These are phyloP conservation scores for Trypethelium eluteriae DNA, from an alignment of 495 filamentous ascomycete genomes.

Conservation along the genomic window DNA sequence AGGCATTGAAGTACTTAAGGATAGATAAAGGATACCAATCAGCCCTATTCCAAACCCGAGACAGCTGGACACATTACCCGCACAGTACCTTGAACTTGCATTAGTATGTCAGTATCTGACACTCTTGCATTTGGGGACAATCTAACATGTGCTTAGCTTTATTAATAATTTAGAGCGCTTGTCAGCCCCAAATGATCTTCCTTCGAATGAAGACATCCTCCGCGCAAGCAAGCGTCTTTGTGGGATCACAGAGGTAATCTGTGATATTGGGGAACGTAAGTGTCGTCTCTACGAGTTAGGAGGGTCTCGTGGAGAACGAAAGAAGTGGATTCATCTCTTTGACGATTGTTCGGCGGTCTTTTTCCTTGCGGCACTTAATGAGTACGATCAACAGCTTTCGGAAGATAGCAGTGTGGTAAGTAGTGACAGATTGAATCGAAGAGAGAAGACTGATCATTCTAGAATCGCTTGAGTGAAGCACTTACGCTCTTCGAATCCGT, in stretches of 20 bases:
- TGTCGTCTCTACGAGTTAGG: not conserved
- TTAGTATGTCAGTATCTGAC: not conserved
- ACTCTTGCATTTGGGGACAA: not conserved
- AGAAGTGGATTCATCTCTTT: constrained; percentile 3
- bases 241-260: not conserved
- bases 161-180: not conserved
- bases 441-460: not conserved
- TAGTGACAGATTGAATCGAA: not conserved
- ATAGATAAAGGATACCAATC: not conserved
- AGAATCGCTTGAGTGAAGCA: not conserved
- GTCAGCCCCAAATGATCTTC: not conserved
- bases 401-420: not conserved
- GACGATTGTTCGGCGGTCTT: not conserved
- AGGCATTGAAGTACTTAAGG: not conserved
- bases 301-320: not conserved
- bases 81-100: not conserved
- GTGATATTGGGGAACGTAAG: not conserved
- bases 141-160: not conserved
- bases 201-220: not conserved
- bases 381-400: not conserved
- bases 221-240: not conserved
- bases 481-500: not conserved
- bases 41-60: not conserved
- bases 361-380: constrained; percentile 1
- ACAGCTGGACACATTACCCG: not conserved